A percentile compares a stretch with the other conserved stretches of the same genome.
These are phyloP conservation scores for Caryopteris hybrid DNA, from an alignment of 305 asterid species.

Conservation along the genomic window DNA sequence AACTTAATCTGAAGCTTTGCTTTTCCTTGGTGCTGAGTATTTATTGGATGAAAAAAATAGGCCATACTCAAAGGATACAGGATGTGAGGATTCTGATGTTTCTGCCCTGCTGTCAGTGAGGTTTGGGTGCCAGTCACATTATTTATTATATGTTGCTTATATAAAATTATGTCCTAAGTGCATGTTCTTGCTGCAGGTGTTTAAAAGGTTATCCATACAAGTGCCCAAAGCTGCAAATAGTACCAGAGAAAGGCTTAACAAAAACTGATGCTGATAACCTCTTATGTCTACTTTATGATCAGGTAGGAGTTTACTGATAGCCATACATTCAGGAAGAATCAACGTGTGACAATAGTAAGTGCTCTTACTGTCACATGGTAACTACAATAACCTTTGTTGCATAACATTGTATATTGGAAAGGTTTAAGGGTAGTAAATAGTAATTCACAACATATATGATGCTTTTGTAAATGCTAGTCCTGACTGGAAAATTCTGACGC, in stretches of 20 bases:
- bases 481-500: background rate
- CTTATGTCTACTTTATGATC: constrained; percentile 80
- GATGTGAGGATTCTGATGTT: constrained; percentile 77
- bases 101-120: constrained; percentile 86
- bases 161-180: constrained; percentile 3
- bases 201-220: constrained; percentile 90
- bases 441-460: background rate
- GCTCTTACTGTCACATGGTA: constrained; percentile 5
- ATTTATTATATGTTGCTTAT: constrained; percentile 7
- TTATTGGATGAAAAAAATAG: constrained; percentile 43
- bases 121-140: constrained; percentile 32
- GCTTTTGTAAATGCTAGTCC: constrained; percentile 15
- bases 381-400: background rate
- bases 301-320: constrained; percentile 46
- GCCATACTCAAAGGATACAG: constrained; percentile 95
- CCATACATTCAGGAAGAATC: constrained; percentile 15
- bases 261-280: constrained; percentile 68
- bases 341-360: constrained; percentile 13
- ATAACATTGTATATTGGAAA: background rate
- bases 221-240: constrained; percentile 80
- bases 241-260: constrained; percentile 82
- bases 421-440: background rate
- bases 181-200: constrained; percentile 47
- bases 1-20: background rate
- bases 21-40: constrained; percentile 17